Percentiles rank a stretch among this genome's conserved stretches.
Evolutionary conservation across 371 early-diverging fungal species (phyloP).

Genomic region (Mucor velutinosus): DNA sequence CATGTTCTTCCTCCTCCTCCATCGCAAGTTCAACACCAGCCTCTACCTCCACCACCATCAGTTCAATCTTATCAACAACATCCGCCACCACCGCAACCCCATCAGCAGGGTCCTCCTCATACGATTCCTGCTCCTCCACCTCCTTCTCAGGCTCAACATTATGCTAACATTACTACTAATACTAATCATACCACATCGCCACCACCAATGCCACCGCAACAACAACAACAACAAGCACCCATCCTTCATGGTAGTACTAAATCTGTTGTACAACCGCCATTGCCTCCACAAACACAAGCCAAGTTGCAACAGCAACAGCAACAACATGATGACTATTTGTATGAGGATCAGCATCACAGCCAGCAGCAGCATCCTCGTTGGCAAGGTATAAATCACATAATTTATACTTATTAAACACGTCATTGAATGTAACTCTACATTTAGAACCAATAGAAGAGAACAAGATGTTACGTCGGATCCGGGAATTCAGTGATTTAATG

Average conservation of each 20-base stretch:
- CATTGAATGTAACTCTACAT: not conserved
- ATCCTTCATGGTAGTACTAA: not conserved
- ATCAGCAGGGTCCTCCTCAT: slow-evolving; percentile 6
- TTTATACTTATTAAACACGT: not conserved
- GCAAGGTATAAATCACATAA: slow-evolving; percentile 21
- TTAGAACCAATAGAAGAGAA: slow-evolving; percentile 30
- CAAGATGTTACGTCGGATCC: slow-evolving; percentile 29
- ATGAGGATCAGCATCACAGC: slow-evolving; percentile 19
- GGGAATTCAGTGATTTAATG: slow-evolving; percentile 36
- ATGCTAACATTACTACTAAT: slow-evolving; percentile 3
- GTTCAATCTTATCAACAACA: slow-evolving; percentile 7
- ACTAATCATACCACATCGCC: not conserved
- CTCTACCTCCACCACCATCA: not conserved
- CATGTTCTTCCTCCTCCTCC: not conserved
- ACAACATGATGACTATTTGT: slow-evolving; percentile 1
- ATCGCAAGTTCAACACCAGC: slow-evolving; percentile 1
- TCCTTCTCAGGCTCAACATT: not conserved
- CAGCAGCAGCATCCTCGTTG: slow-evolving; percentile 11
- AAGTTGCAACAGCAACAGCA: slow-evolving; percentile 1
- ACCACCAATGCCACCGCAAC: not conserved
- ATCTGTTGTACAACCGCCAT: slow-evolving; percentile 6
- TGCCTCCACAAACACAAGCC: slow-evolving; percentile 6
- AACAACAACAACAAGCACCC: not conserved
- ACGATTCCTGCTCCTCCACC: not conserved
- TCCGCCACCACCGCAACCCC: not conserved